phyloP scores from a whole-genome alignment of 1,284 basidiomycete species.

The Ustilago hordei region DNA sequence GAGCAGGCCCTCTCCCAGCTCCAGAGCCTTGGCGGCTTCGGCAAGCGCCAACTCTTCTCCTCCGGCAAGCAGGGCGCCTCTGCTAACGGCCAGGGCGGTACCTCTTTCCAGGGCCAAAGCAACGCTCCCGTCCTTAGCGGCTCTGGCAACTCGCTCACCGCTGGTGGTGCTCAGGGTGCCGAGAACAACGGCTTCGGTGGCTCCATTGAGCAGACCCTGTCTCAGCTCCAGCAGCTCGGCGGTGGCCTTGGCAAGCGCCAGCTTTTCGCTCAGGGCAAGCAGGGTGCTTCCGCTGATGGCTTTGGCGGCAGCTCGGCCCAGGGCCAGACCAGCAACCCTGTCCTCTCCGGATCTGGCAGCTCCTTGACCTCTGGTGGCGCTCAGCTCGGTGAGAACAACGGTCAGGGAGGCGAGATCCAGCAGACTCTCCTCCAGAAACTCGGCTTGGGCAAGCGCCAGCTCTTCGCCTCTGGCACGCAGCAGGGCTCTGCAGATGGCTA shows the following conservation, averaged over 20 bases:
- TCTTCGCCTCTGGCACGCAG: conserved; percentile 32
- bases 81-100: conserved; percentile 23
- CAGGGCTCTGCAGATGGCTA: conserved; percentile 22
- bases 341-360: conserved; percentile 20
- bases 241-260: conserved; percentile 26
- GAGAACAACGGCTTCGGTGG: conserved; percentile 31
- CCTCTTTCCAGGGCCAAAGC: conserved; percentile 19
- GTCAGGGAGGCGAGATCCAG: conserved; percentile 21
- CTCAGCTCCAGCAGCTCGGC: conserved; percentile 33
- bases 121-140: conserved; percentile 29
- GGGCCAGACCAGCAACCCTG: conserved; percentile 25
- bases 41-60: conserved; percentile 22
- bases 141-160: conserved; percentile 20
- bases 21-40: conserved; percentile 20
- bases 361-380: conserved; percentile 21
- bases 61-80: conserved; percentile 28
- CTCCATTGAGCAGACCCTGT: conserved; percentile 22
- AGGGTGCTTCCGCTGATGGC: conserved; percentile 35
- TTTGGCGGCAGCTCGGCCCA: conserved; percentile 23
- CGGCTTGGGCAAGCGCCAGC: conserved; percentile 28
- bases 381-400: conserved; percentile 29
- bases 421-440: conserved; percentile 32
- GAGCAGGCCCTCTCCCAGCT: conserved; percentile 25
- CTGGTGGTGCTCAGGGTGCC: conserved; percentile 26
- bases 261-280: conserved; percentile 26